These are phyloP conservation scores for Colletotrichum sp. DNA, from an alignment of 2,329 filamentous ascomycete genomes.

Conservation along the genomic window DNA sequence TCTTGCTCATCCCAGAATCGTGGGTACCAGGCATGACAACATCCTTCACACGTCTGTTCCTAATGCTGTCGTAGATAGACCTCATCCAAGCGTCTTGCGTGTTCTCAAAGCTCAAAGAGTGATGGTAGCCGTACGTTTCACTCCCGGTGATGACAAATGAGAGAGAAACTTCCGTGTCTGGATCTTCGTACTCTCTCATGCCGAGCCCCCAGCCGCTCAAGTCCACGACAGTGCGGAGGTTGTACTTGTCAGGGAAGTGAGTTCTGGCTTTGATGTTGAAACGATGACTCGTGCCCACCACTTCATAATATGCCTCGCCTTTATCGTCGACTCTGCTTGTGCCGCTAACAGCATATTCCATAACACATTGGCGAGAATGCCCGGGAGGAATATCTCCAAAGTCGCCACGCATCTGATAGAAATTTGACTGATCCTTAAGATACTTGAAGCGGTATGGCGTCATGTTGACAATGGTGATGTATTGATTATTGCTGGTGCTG, in stretches of 20 bases:
- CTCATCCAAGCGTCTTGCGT: slow-evolving; percentile 36
- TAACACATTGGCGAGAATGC: slow-evolving; percentile 31
- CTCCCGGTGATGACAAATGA: slow-evolving; percentile 41
- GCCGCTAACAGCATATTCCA: slow-evolving; percentile 22
- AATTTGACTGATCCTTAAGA: slow-evolving; percentile 25
- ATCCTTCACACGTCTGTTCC: slow-evolving; percentile 44
- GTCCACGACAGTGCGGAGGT: slow-evolving; percentile 30
- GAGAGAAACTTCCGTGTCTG: slow-evolving; percentile 31
- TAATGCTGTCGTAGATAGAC: slow-evolving; percentile 33
- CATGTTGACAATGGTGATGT: slow-evolving; percentile 37
- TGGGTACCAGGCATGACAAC: slow-evolving; percentile 55
- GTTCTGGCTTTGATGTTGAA: slow-evolving; percentile 34
- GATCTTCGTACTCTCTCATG: slow-evolving; percentile 36
- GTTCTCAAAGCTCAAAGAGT: slow-evolving; percentile 29
- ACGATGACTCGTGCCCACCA: slow-evolving; percentile 32
- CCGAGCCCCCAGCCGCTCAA: slow-evolving; percentile 35
- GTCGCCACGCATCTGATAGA: slow-evolving; percentile 35
- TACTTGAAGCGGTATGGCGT: slow-evolving; percentile 33
- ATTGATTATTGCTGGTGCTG: slow-evolving; percentile 21
- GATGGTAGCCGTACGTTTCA: slow-evolving; percentile 33
- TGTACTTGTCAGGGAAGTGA: slow-evolving; percentile 30
- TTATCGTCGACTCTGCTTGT: slow-evolving; percentile 28
- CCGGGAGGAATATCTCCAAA: slow-evolving; percentile 37
- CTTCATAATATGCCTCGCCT: slow-evolving; percentile 34
- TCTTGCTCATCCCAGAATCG: slow-evolving; percentile 51